A percentile compares a stretch with the other conserved stretches of the same genome.
These are phyloP conservation scores for Fusarium sp. DNA, from an alignment of 2,329 filamentous ascomycete genomes.

Conservation along the genomic window DNA sequence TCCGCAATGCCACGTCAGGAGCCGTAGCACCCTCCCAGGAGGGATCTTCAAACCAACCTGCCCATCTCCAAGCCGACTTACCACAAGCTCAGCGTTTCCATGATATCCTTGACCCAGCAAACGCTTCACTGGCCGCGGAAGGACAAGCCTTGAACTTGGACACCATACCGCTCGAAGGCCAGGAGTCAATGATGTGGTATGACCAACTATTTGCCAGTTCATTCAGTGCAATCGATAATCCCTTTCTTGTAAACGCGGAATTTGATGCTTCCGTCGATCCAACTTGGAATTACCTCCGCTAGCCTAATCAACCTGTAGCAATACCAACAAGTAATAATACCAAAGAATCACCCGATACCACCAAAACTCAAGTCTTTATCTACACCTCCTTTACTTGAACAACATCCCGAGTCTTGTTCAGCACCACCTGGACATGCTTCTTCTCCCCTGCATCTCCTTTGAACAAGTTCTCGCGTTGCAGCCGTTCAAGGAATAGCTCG, in stretches of 20 bases:
- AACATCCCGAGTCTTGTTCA: constrained; percentile 20
- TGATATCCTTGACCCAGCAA: background rate
- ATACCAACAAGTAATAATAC: background rate
- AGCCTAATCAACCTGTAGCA: background rate
- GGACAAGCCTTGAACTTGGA: constrained; percentile 9
- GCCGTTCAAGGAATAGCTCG: constrained; percentile 37
- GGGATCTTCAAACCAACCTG: background rate
- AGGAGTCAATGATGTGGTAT: constrained; percentile 52
- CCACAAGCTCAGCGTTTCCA: background rate
- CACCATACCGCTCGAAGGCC: constrained; percentile 41
- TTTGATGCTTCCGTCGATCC: constrained; percentile 50
- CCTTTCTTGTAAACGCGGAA: constrained; percentile 48
- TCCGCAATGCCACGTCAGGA: background rate
- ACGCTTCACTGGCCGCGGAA: background rate
- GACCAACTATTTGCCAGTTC: constrained; percentile 51
- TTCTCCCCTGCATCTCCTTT: background rate
- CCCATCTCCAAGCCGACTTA: background rate
- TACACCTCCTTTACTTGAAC: constrained; percentile 27
- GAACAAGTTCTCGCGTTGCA: constrained; percentile 38
- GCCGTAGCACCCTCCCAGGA: background rate
- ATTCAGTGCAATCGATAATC: constrained; percentile 50
- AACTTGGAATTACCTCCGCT: constrained; percentile 47
- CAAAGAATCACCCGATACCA: too few relatives aligned
- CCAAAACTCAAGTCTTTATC: background rate
- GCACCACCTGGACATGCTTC: constrained; percentile 29